Evolutionary conservation across 2,329 filamentous ascomycete species (phyloP).

Genomic region (Magnaporthales sp.): DNA sequence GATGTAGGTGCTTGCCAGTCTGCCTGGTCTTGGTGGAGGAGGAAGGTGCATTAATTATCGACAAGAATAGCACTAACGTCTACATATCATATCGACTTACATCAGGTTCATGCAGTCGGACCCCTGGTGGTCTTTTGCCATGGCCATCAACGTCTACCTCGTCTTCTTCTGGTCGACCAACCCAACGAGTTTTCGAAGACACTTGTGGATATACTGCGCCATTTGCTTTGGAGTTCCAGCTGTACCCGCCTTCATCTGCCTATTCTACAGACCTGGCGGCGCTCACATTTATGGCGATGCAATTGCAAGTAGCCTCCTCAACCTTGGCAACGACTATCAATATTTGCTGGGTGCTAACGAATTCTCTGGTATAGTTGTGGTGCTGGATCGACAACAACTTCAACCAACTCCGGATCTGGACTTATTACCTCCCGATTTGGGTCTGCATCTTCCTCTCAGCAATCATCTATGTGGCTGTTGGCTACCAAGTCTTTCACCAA

Average conservation of each 20-base stretch:
- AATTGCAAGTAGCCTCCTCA: slow-evolving; percentile 31
- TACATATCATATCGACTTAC: neutral
- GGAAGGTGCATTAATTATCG: neutral
- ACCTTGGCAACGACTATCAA: neutral
- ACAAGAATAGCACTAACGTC: neutral
- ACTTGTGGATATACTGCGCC: slow-evolving; percentile 62
- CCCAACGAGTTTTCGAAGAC: slow-evolving; percentile 60
- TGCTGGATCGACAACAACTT: slow-evolving; percentile 50
- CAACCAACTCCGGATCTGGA: slow-evolving; percentile 49
- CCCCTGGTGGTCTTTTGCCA: slow-evolving; percentile 69
- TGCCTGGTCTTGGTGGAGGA: neutral
- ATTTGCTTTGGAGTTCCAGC: slow-evolving; percentile 66
- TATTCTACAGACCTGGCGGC: slow-evolving; percentile 41
- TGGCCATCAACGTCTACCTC: slow-evolving; percentile 75
- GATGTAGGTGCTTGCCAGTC: slow-evolving; percentile 42
- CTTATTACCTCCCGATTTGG: slow-evolving; percentile 55
- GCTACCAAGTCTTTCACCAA: slow-evolving; percentile 50
- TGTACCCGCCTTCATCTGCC: slow-evolving; percentile 55
- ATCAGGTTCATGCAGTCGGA: slow-evolving; percentile 69
- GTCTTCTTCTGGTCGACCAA: slow-evolving; percentile 53
- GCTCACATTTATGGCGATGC: slow-evolving; percentile 45
- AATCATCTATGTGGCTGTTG: slow-evolving; percentile 47
- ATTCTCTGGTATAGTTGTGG: slow-evolving; percentile 37
- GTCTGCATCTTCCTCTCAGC: slow-evolving; percentile 46
- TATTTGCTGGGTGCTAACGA: neutral